phyloP scores from a whole-genome alignment of 208 protist species.

The Trypanosoma rangeli region DNA sequence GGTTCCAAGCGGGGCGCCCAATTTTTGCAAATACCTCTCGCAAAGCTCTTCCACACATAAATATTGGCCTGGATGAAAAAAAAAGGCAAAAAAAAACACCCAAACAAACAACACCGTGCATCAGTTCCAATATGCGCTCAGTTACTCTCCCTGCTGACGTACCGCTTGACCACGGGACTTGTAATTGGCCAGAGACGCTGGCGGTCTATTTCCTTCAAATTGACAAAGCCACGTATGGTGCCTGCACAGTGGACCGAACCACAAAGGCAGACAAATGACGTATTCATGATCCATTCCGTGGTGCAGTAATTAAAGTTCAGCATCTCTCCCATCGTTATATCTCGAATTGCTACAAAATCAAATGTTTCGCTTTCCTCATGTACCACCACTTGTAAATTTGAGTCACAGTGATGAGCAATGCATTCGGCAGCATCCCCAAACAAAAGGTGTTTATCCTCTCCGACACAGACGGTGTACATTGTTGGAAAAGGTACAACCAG shows the following conservation, averaged over 20 bases:
- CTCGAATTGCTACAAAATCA: slow-evolving; percentile 66
- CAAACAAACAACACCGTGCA: not conserved
- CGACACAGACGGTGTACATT: slow-evolving; percentile 90
- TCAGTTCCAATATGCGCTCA: slow-evolving; percentile 1
- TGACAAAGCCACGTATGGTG: slow-evolving; percentile 68
- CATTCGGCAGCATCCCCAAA: slow-evolving; percentile 88
- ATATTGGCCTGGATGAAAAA: not conserved
- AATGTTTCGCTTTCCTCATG: slow-evolving; percentile 50
- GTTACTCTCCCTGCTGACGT: slow-evolving; percentile 3
- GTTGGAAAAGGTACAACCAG: slow-evolving; percentile 82
- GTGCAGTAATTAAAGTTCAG: slow-evolving; percentile 89
- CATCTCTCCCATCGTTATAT: slow-evolving; percentile 70
- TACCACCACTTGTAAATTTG: slow-evolving; percentile 72
- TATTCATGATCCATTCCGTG: slow-evolving; percentile 89
- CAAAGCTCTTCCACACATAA: not conserved
- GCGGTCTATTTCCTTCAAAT: slow-evolving; percentile 54
- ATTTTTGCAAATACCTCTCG: not conserved
- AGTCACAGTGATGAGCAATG: slow-evolving; percentile 88
- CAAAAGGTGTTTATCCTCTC: slow-evolving; percentile 65
- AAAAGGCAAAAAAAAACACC: slow-evolving; percentile 1
- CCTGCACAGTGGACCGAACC: slow-evolving; percentile 58
- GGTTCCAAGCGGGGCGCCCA: not conserved
- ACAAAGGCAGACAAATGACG: slow-evolving; percentile 84
- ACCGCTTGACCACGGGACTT: slow-evolving; percentile 53
- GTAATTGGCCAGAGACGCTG: slow-evolving; percentile 80